Evolutionary conservation across 352 stramenopile species (phyloP).

Genomic region (Phytophthora citricola): DNA sequence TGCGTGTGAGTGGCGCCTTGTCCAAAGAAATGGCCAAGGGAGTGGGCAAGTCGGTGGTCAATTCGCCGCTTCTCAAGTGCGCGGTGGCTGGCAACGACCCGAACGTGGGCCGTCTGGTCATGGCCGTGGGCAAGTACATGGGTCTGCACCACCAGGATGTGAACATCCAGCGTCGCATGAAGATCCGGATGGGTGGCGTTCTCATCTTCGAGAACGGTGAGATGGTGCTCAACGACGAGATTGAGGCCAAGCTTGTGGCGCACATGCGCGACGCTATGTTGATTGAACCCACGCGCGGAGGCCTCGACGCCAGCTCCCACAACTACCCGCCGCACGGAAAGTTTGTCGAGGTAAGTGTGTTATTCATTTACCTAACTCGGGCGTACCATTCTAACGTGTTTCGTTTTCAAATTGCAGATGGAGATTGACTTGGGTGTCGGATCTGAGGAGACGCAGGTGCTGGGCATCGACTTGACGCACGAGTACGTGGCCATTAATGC

Average conservation of each 20-base stretch:
- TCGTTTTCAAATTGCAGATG: slow-evolving; percentile 59
- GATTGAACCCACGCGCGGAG: slow-evolving; percentile 77
- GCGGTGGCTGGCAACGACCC: slow-evolving; percentile 98
- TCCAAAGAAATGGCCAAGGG: slow-evolving; percentile 84
- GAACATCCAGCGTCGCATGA: slow-evolving; percentile 82
- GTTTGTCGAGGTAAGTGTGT: slow-evolving; percentile 89
- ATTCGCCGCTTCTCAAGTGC: slow-evolving; percentile 98
- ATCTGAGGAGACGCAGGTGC: slow-evolving; percentile 84
- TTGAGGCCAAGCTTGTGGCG: slow-evolving; percentile 92
- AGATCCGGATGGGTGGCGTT: slow-evolving; percentile 91
- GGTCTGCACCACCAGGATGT: slow-evolving; percentile 92
- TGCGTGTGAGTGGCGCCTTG: slow-evolving; percentile 89
- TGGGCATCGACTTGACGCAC: slow-evolving; percentile 98
- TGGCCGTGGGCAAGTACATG: slow-evolving; percentile 97
- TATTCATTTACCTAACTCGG: too few relatives aligned
- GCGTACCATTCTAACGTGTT: too few relatives aligned
- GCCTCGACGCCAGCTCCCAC: slow-evolving; percentile 77
- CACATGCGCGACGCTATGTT: slow-evolving; percentile 96
- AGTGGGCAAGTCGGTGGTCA: slow-evolving; percentile 93
- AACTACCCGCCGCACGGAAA: slow-evolving; percentile 95
- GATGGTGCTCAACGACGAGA: slow-evolving; percentile 93
- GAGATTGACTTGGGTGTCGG: slow-evolving; percentile 94
- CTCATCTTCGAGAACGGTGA: slow-evolving; percentile 96
- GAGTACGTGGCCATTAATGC: slow-evolving; percentile 99
- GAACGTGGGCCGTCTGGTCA: slow-evolving; percentile 97